Evolutionary conservation across 345 rosid species (phyloP).

Genomic region (Psidium friedrichsthalianum): DNA sequence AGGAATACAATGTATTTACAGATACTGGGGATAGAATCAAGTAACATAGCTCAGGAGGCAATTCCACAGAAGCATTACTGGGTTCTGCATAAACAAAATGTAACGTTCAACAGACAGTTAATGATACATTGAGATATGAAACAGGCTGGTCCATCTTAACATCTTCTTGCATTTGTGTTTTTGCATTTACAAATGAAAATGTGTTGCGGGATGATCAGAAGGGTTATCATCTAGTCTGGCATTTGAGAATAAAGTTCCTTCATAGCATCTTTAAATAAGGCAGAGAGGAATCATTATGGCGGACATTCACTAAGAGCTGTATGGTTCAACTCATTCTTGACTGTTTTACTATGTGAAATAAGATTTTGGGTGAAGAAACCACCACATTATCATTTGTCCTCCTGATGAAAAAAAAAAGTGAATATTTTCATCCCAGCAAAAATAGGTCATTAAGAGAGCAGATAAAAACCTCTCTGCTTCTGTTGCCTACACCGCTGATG

Average conservation of each 20-base stretch:
- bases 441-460: background rate
- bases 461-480: conserved; percentile 49
- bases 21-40: conserved; percentile 59
- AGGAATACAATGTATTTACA: conserved; percentile 54
- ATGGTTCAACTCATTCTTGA: background rate
- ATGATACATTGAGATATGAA: background rate
- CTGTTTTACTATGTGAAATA: background rate
- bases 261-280: background rate
- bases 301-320: background rate
- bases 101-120: background rate
- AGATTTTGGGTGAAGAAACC: background rate
- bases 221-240: background rate
- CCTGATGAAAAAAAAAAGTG: background rate
- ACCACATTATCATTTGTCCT: background rate
- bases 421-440: background rate
- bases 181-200: background rate
- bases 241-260: background rate
- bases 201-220: background rate
- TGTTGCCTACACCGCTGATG: conserved; percentile 23
- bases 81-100: conserved; percentile 23
- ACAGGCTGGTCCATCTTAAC: background rate
- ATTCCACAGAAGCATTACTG: conserved; percentile 32
- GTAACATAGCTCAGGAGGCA: conserved; percentile 85
- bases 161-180: background rate
- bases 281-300: background rate